A percentile compares a stretch with the other conserved stretches of the same genome.
Evolutionary conservation across 441 rosid species (phyloP).

Genomic region (Adansonia grandidieri): DNA sequence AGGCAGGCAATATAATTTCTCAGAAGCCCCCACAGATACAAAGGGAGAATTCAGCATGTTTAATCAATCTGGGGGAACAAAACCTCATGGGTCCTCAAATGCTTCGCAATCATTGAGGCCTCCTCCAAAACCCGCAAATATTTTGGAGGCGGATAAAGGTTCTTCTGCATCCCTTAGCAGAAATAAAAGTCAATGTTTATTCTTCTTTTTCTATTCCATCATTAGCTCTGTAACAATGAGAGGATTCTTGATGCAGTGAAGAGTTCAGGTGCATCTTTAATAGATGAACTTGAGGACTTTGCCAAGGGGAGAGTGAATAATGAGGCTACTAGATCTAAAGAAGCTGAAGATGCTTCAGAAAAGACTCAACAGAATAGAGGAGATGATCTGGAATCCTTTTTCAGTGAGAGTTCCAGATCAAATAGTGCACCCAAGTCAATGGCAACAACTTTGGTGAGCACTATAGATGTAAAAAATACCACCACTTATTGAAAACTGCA

Average conservation of each 20-base stretch:
- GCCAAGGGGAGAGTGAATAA: slow-evolving; percentile 55
- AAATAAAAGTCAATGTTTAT: slow-evolving; percentile 12
- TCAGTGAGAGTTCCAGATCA: slow-evolving; percentile 54
- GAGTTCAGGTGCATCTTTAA: slow-evolving; percentile 50
- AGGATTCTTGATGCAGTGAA: slow-evolving; percentile 50
- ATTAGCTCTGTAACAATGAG: slow-evolving; percentile 16
- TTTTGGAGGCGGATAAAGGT: slow-evolving; percentile 62
- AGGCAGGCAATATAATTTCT: slow-evolving; percentile 42
- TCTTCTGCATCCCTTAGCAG: slow-evolving; percentile 33
- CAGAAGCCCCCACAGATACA: slow-evolving; percentile 48
- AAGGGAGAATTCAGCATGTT: slow-evolving; percentile 58
- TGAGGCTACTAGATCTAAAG: slow-evolving; percentile 53
- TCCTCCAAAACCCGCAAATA: slow-evolving; percentile 73
- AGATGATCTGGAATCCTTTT: slow-evolving; percentile 72
- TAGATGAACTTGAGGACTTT: slow-evolving; percentile 80
- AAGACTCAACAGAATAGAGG: slow-evolving; percentile 43
- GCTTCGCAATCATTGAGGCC: slow-evolving; percentile 54
- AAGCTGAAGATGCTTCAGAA: slow-evolving; percentile 52
- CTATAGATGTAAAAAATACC: slow-evolving; percentile 11
- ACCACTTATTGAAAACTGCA: slow-evolving; percentile 4
- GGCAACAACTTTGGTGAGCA: slow-evolving; percentile 54
- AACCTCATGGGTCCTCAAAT: slow-evolving; percentile 38
- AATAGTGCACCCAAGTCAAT: slow-evolving; percentile 76
- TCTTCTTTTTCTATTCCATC: slow-evolving; percentile 10
- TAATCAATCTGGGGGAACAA: slow-evolving; percentile 41